Evolutionary conservation across 1,139 yeast genomes (phyloP).

Genomic region (Hyphopichia khmerensis): DNA sequence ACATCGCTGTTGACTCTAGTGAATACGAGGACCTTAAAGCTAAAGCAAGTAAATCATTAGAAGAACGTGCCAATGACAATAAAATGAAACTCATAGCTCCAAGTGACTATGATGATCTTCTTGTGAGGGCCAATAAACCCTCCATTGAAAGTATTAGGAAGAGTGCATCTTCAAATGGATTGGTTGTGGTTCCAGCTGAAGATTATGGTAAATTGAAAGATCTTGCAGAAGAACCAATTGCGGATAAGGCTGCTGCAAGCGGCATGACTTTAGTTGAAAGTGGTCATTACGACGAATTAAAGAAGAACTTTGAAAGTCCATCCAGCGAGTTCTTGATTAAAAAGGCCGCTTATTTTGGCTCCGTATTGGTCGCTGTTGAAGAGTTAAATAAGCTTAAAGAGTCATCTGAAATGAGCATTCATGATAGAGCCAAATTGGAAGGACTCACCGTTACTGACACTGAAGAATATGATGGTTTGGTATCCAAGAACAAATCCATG

Average conservation of each 20-base stretch:
- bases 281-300: constrained; percentile 16
- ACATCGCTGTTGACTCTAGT: constrained; percentile 5
- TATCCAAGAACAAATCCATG: background rate
- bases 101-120: constrained; percentile 31
- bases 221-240: constrained; percentile 14
- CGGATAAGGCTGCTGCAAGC: constrained; percentile 21
- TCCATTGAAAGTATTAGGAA: constrained; percentile 28
- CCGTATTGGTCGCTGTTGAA: constrained; percentile 1
- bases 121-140: constrained; percentile 38
- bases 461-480: constrained; percentile 4
- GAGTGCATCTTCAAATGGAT: constrained; percentile 29
- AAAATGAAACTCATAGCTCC: constrained; percentile 20
- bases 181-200: constrained; percentile 26
- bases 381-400: constrained; percentile 7
- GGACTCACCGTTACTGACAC: constrained; percentile 8
- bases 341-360: constrained; percentile 14
- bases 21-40: constrained; percentile 11
- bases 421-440: constrained; percentile 9
- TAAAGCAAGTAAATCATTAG: constrained; percentile 17
- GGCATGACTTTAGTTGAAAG: constrained; percentile 34
- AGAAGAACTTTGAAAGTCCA: background rate
- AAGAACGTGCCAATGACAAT: constrained; percentile 23
- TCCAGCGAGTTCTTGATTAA: constrained; percentile 1
- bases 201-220: constrained; percentile 20
- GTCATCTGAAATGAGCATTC: constrained; percentile 1